A percentile compares a stretch with the other conserved stretches of the same genome.
Evolutionary conservation across 2,329 filamentous ascomycete genomes (phyloP).

Genomic region (Pseudocercospora vitis): DNA sequence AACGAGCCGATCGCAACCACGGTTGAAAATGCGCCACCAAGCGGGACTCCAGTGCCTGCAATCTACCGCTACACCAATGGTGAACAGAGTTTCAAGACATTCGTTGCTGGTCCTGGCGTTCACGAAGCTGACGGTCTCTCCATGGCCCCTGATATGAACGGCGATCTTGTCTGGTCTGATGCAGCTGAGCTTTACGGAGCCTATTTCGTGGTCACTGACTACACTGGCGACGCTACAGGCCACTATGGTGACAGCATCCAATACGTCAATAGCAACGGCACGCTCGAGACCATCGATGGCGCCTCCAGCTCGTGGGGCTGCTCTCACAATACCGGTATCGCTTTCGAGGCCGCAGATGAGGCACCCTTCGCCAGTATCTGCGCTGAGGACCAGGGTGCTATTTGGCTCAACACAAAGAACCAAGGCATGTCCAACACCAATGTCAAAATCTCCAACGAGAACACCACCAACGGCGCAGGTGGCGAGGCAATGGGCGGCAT

Average conservation of each 20-base stretch:
- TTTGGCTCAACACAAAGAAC: slow-evolving; percentile 63
- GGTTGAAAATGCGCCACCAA: slow-evolving; percentile 51
- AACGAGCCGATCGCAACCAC: slow-evolving; percentile 57
- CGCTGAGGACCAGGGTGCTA: slow-evolving; percentile 62
- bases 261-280: slow-evolving; percentile 52
- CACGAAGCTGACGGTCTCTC: slow-evolving; percentile 48
- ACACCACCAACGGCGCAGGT: slow-evolving; percentile 59
- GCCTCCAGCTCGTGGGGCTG: slow-evolving; percentile 61
- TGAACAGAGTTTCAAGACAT: slow-evolving; percentile 59
- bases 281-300: slow-evolving; percentile 52
- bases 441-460: slow-evolving; percentile 63
- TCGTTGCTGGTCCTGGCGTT: slow-evolving; percentile 58
- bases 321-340: slow-evolving; percentile 65
- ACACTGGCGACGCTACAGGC: slow-evolving; percentile 54
- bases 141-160: slow-evolving; percentile 61
- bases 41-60: slow-evolving; percentile 54
- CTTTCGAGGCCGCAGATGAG: slow-evolving; percentile 60
- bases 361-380: slow-evolving; percentile 61
- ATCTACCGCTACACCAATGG: slow-evolving; percentile 61
- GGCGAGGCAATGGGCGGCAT: slow-evolving; percentile 63
- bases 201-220: slow-evolving; percentile 62
- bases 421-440: slow-evolving; percentile 56
- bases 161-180: slow-evolving; percentile 62
- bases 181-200: slow-evolving; percentile 59
- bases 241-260: slow-evolving; percentile 61